Conservation (phyloP, 169 alveolate species). For the Plasmodium gonderi region DNA sequence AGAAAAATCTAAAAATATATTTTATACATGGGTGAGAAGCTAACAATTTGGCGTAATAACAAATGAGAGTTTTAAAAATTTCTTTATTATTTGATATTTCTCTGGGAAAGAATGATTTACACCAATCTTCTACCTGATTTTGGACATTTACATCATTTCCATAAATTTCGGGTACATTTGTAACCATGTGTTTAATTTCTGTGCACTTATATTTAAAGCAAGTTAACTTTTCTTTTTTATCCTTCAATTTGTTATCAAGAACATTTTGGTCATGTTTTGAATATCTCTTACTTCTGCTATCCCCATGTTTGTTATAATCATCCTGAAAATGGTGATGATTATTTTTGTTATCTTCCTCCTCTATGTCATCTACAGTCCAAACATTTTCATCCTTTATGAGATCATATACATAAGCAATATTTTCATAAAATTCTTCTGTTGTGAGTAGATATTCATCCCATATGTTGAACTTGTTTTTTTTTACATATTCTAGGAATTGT, state of each 20-base stretch:
- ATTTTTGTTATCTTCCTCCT: constrained; percentile 55
- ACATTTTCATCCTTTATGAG: constrained; percentile 70
- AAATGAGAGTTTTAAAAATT: constrained; percentile 79
- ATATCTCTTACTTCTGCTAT: constrained; percentile 59
- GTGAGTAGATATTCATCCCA: constrained; percentile 74
- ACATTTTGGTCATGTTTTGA: constrained; percentile 27
- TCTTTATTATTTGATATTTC: constrained; percentile 77
- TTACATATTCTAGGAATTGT: constrained; percentile 49
- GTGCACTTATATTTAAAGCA: constrained; percentile 56
- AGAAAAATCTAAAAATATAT: constrained; percentile 78
- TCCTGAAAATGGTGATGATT: neutral
- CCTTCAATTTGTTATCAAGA: neutral
- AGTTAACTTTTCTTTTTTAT: constrained; percentile 2
- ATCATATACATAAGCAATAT: constrained; percentile 70
- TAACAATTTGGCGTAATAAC: constrained; percentile 78
- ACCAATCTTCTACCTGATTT: constrained; percentile 81
- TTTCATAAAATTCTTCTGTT: constrained; percentile 76
- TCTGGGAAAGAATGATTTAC: constrained; percentile 75
- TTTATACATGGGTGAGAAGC: constrained; percentile 80
- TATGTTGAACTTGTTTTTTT: constrained; percentile 63
- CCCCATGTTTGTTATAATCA: constrained; percentile 38
- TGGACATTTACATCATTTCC: constrained; percentile 76
- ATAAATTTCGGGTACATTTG: constrained; percentile 55
- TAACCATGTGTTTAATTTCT: constrained; percentile 44
- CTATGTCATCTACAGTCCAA: constrained; percentile 50